A percentile compares a stretch with the other conserved stretches of the same genome.
Conservation (phyloP, 2,329 filamentous ascomycete species). For the Alternaria arbusti region DNA sequence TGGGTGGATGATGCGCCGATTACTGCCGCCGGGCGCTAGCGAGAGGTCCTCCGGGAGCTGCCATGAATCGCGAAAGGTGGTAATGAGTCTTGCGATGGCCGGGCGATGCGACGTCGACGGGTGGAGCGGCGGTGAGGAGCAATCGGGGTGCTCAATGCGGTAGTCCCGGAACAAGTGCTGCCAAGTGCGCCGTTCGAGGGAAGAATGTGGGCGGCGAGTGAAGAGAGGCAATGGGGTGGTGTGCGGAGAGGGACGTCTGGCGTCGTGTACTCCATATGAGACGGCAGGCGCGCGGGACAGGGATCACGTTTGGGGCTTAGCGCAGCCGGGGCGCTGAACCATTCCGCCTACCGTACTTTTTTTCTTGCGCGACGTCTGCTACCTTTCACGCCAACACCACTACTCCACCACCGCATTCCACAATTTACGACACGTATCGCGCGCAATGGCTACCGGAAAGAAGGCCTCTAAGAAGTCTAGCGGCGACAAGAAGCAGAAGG, state of each 20-base stretch:
- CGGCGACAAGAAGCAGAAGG: constrained; percentile 27
- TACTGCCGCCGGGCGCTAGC: constrained; percentile 21
- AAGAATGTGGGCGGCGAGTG: constrained; percentile 9
- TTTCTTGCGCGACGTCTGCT: constrained; percentile 20
- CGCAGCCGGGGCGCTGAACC: constrained; percentile 14
- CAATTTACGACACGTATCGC: constrained; percentile 8
- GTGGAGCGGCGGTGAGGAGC: constrained; percentile 9
- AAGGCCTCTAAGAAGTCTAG: constrained; percentile 13
- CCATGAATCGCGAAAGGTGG: constrained; percentile 28
- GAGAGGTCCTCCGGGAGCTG: constrained; percentile 18
- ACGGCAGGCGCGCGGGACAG: constrained; percentile 21
- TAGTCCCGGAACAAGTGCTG: not conserved
- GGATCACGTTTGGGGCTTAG: constrained; percentile 21
- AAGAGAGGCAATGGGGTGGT: constrained; percentile 15
- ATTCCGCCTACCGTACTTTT: constrained; percentile 28
- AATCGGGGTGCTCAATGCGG: not conserved
- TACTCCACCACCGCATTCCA: not conserved
- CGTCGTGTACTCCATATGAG: constrained; percentile 28
- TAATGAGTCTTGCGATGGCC: constrained; percentile 20
- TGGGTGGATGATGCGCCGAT: not conserved
- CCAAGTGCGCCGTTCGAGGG: constrained; percentile 3
- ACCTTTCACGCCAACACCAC: constrained; percentile 6
- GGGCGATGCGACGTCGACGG: constrained; percentile 7
- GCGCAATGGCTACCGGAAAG: constrained; percentile 38
- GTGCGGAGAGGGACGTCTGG: constrained; percentile 24